phyloP scores from a whole-genome alignment of 768 basidiomycete genomes.

The Amanita exitialis region DNA sequence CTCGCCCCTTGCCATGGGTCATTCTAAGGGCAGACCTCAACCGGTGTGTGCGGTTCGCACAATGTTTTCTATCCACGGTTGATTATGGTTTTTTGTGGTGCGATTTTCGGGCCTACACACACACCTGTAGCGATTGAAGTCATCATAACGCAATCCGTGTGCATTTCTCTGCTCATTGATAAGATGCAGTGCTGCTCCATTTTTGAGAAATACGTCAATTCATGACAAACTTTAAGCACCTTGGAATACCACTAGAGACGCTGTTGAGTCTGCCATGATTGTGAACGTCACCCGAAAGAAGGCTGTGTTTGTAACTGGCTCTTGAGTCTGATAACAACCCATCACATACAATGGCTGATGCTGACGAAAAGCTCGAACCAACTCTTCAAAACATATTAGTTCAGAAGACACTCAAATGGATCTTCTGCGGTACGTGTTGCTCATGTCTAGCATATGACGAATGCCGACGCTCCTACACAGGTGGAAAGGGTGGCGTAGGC shows the following conservation, averaged over 20 bases:
- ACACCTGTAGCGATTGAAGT: constrained; percentile 78
- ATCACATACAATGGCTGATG: constrained; percentile 29
- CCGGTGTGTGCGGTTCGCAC: constrained; percentile 83
- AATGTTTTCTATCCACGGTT: constrained; percentile 62
- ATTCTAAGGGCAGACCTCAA: constrained; percentile 75
- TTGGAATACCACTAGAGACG: constrained; percentile 23
- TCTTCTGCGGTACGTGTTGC: constrained; percentile 73
- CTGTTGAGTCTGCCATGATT: constrained; percentile 20
- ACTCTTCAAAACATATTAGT: constrained; percentile 93
- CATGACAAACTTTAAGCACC: constrained; percentile 16
- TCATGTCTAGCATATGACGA: constrained; percentile 4
- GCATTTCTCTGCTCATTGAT: constrained; percentile 84
- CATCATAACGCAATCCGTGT: constrained; percentile 87
- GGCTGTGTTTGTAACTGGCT: neutral
- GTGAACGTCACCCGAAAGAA: neutral
- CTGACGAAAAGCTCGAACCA: constrained; percentile 58
- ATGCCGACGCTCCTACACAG: constrained; percentile 27
- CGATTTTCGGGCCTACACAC: constrained; percentile 8
- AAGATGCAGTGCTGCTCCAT: constrained; percentile 58
- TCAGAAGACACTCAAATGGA: constrained; percentile 93
- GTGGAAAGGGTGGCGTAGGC: constrained; percentile 99
- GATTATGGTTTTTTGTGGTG: neutral
- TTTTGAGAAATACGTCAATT: constrained; percentile 1
- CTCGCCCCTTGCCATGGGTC: constrained; percentile 82
- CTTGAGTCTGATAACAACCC: neutral